Percentiles rank a stretch among this genome's conserved stretches.
These are phyloP conservation scores for Aureobasidium sp. DNA, from an alignment of 2,329 filamentous ascomycete genomes.

Conservation along the genomic window DNA sequence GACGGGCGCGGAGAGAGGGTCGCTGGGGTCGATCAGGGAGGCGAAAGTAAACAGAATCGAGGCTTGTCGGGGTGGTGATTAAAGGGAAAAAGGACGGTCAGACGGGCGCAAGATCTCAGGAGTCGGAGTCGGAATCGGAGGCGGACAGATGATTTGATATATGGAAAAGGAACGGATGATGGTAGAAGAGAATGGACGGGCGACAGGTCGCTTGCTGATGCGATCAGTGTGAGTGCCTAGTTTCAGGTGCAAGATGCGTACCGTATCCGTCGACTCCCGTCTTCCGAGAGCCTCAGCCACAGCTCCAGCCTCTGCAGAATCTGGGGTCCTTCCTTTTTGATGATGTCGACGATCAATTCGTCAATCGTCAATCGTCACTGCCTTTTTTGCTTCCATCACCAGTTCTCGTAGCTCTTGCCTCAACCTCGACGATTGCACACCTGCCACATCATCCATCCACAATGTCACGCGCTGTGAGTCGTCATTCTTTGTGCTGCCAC, in stretches of 20 bases:
- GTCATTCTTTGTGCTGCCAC: neutral
- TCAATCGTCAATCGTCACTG: neutral
- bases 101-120: neutral
- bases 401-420: neutral
- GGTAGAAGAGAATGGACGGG: conserved; percentile 6
- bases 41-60: conserved; percentile 5
- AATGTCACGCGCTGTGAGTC: conserved; percentile 13
- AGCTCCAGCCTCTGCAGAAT: neutral
- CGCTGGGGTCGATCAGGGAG: conserved; percentile 2
- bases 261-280: neutral
- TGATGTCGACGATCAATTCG: conserved; percentile 15
- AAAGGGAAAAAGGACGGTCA: neutral
- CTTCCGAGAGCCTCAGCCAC: neutral
- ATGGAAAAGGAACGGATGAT: neutral
- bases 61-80: neutral
- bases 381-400: neutral
- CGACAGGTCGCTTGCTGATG: neutral
- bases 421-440: neutral
- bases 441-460: neutral
- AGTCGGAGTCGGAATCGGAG: neutral
- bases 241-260: neutral
- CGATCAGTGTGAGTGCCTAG: neutral
- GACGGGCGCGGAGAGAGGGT: conserved; percentile 1
- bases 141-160: neutral
- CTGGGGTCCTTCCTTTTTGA: conserved; percentile 2